Conservation (phyloP, 352 stramenopile species). For the Peronospora destructor region DNA sequence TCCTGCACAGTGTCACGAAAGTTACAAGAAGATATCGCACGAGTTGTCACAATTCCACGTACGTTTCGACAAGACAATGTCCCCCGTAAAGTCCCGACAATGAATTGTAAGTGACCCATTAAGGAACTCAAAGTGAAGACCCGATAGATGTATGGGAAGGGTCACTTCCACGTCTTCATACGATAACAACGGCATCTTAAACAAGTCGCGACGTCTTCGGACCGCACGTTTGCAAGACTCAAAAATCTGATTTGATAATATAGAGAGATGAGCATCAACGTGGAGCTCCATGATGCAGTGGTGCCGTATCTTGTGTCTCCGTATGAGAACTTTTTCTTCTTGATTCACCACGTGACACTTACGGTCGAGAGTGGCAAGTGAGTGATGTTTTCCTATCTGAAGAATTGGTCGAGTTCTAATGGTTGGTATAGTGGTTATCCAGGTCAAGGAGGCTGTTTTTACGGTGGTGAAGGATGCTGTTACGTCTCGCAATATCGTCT, state of each 20-base stretch:
- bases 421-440: slow-evolving; percentile 51
- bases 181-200: slow-evolving; percentile 57
- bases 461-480: slow-evolving; percentile 54
- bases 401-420: background rate
- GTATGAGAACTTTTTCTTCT: slow-evolving; percentile 75
- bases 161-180: slow-evolving; percentile 76
- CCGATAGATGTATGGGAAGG: slow-evolving; percentile 47
- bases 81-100: slow-evolving; percentile 65
- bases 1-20: background rate
- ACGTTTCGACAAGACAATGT: slow-evolving; percentile 58
- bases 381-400: slow-evolving; percentile 5
- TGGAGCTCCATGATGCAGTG: slow-evolving; percentile 48
- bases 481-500: slow-evolving; percentile 76
- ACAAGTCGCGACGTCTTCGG: background rate
- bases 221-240: background rate
- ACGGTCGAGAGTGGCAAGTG: slow-evolving; percentile 76
- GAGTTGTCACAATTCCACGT: slow-evolving; percentile 1
- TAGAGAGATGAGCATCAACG: slow-evolving; percentile 71
- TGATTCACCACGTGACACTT: slow-evolving; percentile 63
- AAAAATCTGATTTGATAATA: slow-evolving; percentile 2
- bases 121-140: slow-evolving; percentile 61
- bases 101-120: slow-evolving; percentile 56
- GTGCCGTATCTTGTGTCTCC: slow-evolving; percentile 74
- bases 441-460: slow-evolving; percentile 77
- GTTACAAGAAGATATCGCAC: background rate